A percentile compares a stretch with the other conserved stretches of the same genome.
phyloP scores from a whole-genome alignment of 139 green algal genomes.

The Chlorella sp. region DNA sequence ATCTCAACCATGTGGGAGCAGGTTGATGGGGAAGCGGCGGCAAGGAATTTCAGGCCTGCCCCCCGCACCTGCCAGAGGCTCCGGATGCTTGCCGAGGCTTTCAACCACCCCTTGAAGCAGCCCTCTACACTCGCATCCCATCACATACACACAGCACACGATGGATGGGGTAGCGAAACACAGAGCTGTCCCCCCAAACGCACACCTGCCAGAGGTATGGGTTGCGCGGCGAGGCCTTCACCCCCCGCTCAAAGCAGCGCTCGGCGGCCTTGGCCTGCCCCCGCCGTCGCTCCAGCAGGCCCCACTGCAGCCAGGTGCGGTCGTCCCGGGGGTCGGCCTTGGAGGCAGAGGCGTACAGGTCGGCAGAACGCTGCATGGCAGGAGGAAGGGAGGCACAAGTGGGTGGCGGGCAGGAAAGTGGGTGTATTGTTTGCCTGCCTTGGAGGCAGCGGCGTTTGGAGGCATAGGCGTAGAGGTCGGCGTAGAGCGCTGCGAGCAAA shows the following conservation, averaged over 20 bases:
- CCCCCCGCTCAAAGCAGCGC: slow-evolving; percentile 62
- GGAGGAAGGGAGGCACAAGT: neutral
- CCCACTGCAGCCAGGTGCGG: slow-evolving; percentile 76
- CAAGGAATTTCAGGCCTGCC: neutral
- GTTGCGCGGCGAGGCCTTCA: slow-evolving; percentile 62
- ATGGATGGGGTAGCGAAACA: neutral
- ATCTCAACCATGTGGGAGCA: too few relatives aligned
- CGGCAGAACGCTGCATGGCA: slow-evolving; percentile 26
- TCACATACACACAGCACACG: neutral
- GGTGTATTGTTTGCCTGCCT: too few relatives aligned
- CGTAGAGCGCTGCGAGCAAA: neutral
- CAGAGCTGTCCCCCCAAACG: neutral
- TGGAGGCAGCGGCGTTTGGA: neutral
- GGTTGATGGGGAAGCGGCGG: too few relatives aligned
- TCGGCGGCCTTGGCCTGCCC: slow-evolving; percentile 47
- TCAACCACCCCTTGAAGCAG: slow-evolving; percentile 62
- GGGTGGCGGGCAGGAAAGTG: too few relatives aligned
- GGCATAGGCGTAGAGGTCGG: neutral
- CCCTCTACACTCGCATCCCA: slow-evolving; percentile 26
- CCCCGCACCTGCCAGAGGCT: slow-evolving; percentile 67
- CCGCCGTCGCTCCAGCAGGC: slow-evolving; percentile 70
- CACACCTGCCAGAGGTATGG: slow-evolving; percentile 72
- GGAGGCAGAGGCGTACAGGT: slow-evolving; percentile 42
- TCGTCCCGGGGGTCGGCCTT: slow-evolving; percentile 53
- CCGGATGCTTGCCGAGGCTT: slow-evolving; percentile 64